Percentiles rank a stretch among this genome's conserved stretches.
These are phyloP conservation scores for Boletus eberwhitei DNA, from an alignment of 768 basidiomycete species.

Conservation along the genomic window DNA sequence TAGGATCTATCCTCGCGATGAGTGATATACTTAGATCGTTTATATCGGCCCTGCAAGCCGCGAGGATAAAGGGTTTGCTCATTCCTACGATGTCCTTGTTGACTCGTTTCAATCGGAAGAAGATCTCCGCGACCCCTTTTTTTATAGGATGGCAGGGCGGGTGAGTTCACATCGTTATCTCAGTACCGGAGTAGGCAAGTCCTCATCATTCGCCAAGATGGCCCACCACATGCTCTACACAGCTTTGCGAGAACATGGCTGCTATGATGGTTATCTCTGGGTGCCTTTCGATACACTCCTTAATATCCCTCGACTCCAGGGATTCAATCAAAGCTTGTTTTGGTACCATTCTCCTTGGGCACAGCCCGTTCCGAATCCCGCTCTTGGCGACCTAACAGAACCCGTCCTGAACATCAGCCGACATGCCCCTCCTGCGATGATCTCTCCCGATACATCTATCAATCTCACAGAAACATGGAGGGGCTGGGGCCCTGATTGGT, in stretches of 20 bases:
- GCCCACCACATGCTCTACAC: conserved; percentile 55
- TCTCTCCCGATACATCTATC: conserved; percentile 40
- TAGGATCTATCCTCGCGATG: neutral
- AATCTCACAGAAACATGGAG: conserved; percentile 40
- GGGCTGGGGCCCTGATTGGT: conserved; percentile 43
- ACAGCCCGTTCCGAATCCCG: conserved; percentile 40
- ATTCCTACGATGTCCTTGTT: conserved; percentile 49
- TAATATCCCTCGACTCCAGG: conserved; percentile 46
- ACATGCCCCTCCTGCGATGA: conserved; percentile 39
- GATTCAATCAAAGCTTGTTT: conserved; percentile 42
- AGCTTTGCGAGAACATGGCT: conserved; percentile 39
- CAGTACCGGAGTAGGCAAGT: neutral
- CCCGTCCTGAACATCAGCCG: conserved; percentile 17
- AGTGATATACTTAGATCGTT: conserved; percentile 34
- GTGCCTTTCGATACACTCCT: conserved; percentile 50
- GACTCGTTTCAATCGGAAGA: conserved; percentile 46
- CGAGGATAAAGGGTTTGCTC: conserved; percentile 44
- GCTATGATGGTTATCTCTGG: conserved; percentile 52
- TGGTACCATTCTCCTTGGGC: conserved; percentile 52
- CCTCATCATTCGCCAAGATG: conserved; percentile 30
- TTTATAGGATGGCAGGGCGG: conserved; percentile 44
- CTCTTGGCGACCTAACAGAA: conserved; percentile 18
- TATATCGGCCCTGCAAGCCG: conserved; percentile 47
- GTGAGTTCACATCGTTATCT: conserved; percentile 24
- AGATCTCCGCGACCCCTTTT: conserved; percentile 35